Conservation (phyloP, 2,329 filamentous ascomycete species). For the Diaporthe vaccinii region DNA sequence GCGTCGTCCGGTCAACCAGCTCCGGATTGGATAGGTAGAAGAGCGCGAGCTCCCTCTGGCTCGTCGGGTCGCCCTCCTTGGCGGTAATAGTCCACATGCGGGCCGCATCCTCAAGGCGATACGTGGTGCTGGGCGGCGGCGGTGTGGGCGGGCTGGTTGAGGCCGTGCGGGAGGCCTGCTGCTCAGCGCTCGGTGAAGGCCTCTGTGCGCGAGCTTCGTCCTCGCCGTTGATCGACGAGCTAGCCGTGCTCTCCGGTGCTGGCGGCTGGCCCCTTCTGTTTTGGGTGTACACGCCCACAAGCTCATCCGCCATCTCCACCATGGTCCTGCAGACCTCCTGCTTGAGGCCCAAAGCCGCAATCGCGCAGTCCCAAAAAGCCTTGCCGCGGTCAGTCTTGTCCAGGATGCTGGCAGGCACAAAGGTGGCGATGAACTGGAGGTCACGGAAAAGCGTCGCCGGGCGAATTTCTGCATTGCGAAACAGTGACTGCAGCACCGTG, state of each 20-base stretch:
- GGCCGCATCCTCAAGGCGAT: slow-evolving; percentile 84
- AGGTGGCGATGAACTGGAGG: slow-evolving; percentile 79
- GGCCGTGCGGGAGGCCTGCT: slow-evolving; percentile 44
- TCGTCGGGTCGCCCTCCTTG: slow-evolving; percentile 89
- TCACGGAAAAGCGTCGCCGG: slow-evolving; percentile 87
- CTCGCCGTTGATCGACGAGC: slow-evolving; percentile 41
- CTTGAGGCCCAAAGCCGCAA: slow-evolving; percentile 90
- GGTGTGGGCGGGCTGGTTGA: slow-evolving; percentile 57
- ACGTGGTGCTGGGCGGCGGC: slow-evolving; percentile 68
- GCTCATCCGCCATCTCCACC: slow-evolving; percentile 73
- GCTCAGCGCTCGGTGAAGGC: slow-evolving; percentile 38
- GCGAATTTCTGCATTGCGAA: slow-evolving; percentile 76
- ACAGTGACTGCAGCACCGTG: slow-evolving; percentile 75
- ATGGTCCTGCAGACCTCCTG: slow-evolving; percentile 86
- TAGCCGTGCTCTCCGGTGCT: slow-evolving; percentile 47
- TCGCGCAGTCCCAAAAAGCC: slow-evolving; percentile 90
- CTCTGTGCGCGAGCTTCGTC: slow-evolving; percentile 46
- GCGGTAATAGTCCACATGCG: slow-evolving; percentile 94
- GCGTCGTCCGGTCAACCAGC: slow-evolving; percentile 81
- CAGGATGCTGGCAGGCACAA: slow-evolving; percentile 71
- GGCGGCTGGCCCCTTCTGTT: slow-evolving; percentile 61
- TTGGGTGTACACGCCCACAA: slow-evolving; percentile 73
- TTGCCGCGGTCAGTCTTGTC: slow-evolving; percentile 77
- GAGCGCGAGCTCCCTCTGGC: slow-evolving; percentile 92
- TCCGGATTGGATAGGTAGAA: slow-evolving; percentile 95